phyloP scores from a whole-genome alignment of 805 yeast genomes.

The Candida maltosa region DNA sequence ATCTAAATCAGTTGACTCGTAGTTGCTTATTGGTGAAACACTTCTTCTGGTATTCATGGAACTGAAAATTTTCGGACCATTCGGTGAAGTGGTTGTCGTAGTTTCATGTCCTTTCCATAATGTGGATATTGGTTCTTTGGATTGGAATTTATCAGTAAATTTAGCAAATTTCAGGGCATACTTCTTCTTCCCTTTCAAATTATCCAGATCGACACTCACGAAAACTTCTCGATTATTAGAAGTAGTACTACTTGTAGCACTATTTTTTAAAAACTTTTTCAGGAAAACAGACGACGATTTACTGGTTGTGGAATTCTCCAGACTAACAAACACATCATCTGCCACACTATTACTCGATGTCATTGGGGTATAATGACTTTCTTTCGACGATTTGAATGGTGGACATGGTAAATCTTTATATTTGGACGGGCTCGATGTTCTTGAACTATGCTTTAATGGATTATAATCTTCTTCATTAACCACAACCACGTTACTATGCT shows the following conservation, averaged over 20 bases:
- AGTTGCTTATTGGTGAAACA: slow-evolving; percentile 19
- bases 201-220: slow-evolving; percentile 9
- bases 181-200: slow-evolving; percentile 16
- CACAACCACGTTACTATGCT: too few relatives aligned
- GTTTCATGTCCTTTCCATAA: slow-evolving; percentile 16
- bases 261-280: slow-evolving; percentile 6
- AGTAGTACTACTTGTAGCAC: slow-evolving; percentile 1
- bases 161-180: slow-evolving; percentile 26
- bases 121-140: slow-evolving; percentile 30
- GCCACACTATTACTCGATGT: too few relatives aligned
- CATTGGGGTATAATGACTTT: too few relatives aligned
- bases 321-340: slow-evolving; percentile 23
- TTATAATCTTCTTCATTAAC: too few relatives aligned
- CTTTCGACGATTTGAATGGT: too few relatives aligned
- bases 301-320: slow-evolving; percentile 10
- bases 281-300: slow-evolving; percentile 12
- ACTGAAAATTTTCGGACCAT: background rate
- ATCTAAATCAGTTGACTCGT: slow-evolving; percentile 7
- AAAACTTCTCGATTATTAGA: slow-evolving; percentile 11
- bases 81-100: background rate
- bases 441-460: too few relatives aligned
- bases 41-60: slow-evolving; percentile 7
- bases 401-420: too few relatives aligned
- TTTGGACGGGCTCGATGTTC: too few relatives aligned
- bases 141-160: slow-evolving; percentile 28